Evolutionary conservation across 2,329 filamentous ascomycete genomes (phyloP), one percentile per base, ranked within the genome.

Genomic region (Lachnum nothofagi): DNA sequence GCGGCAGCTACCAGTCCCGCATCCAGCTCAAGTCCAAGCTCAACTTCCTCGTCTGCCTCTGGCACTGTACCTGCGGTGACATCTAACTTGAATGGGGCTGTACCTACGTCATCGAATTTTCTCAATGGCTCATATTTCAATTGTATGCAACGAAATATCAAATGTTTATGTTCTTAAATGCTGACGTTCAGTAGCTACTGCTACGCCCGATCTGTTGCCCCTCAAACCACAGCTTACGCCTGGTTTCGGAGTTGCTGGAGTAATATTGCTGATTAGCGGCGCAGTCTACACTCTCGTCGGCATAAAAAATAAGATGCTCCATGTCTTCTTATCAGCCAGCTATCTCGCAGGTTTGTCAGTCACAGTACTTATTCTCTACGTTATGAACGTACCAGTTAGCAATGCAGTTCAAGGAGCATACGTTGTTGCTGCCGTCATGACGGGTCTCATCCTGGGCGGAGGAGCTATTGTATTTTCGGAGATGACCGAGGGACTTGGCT

Each of bases 351-450:
- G 83, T 38, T 70, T 96, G 29, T 82, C 86, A 14, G 83, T 93
- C 10, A 81, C 86, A 0, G 85, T 95, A 2, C 73, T 97, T 19
- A 88, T 96, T 46, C 68, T 95, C 38, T 96, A 96, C 65, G 84
- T 96, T 33, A 93, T 94, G 85, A 84, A 77, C 46, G 78, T 83
- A 0, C 89, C 90, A 0, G 78, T 95, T 33, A 80, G 76, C 51
- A 72, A 86, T 64, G 86, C 81, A 0, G 72, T 93, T 2, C 89
- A 96, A 68, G 91, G 89, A 22, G 91, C 82, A 24, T 96, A 93
- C 65, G 79, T 97, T 29, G 86, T 90, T 5, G 91, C 89, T 2
- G 79, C 78, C 2, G 76, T 88, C 29, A 68, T 89, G 54, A 84
- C 89, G 0, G 89, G 90, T 1, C 64, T 82, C 5, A 74, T 89